phyloP scores from a whole-genome alignment of 23 red algal species.

The Cyanidiococcus yangmingshanensis region DNA sequence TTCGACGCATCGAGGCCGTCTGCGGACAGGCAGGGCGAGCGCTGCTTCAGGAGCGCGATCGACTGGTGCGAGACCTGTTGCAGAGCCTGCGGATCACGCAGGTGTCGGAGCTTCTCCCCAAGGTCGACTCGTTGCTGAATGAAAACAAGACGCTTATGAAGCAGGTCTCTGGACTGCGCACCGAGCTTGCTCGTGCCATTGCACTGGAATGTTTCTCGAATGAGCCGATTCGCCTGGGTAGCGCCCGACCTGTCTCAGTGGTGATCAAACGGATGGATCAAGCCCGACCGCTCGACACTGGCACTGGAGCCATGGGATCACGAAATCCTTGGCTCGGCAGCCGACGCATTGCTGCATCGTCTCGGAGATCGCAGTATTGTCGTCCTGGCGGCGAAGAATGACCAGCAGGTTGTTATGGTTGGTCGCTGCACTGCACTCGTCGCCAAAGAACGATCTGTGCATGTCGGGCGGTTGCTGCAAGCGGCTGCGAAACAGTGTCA shows the following conservation, averaged over 20 bases:
- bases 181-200: constrained; percentile 34
- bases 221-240: constrained; percentile 14
- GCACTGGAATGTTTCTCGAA: constrained; percentile 22
- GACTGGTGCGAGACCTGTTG: constrained; percentile 44
- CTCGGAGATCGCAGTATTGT: constrained; percentile 44
- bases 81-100: constrained; percentile 34
- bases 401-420: constrained; percentile 56
- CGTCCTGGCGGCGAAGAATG: constrained; percentile 31
- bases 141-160: constrained; percentile 44
- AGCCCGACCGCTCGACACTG: neutral
- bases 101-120: neutral
- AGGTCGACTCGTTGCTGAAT: constrained; percentile 39
- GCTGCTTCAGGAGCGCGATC: constrained; percentile 40
- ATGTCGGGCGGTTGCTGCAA: constrained; percentile 57
- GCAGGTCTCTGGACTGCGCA: constrained; percentile 13
- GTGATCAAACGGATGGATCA: constrained; percentile 40
- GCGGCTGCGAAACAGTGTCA: constrained; percentile 52
- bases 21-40: constrained; percentile 60
- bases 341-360: constrained; percentile 15
- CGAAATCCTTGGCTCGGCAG: constrained; percentile 51
- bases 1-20: constrained; percentile 86
- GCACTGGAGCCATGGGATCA: constrained; percentile 17
- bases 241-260: neutral
- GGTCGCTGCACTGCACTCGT: constrained; percentile 35
- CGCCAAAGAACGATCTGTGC: constrained; percentile 21